A percentile compares a stretch with the other conserved stretches of the same genome.
phyloP scores from a whole-genome alignment of 257 asterid genomes.

The Solanum ahanhuiri region DNA sequence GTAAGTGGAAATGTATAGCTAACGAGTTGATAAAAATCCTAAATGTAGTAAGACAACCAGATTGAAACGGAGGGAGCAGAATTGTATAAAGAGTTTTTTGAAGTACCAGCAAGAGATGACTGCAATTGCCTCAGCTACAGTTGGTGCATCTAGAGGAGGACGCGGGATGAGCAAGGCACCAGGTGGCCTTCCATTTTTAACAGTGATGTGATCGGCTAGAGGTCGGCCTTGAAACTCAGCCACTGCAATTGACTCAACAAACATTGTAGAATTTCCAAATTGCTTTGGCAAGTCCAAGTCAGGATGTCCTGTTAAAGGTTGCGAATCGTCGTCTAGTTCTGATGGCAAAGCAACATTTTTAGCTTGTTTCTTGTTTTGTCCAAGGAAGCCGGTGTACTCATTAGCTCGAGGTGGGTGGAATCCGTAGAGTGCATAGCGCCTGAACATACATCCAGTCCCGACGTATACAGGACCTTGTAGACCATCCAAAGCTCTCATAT shows the following conservation, averaged over 20 bases:
- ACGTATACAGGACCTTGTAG: constrained; percentile 96
- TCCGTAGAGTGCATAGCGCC: constrained; percentile 80
- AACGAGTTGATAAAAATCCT: neutral
- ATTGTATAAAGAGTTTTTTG: neutral
- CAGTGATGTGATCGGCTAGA: constrained; percentile 74
- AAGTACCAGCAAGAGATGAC: constrained; percentile 90
- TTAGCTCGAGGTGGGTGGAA: constrained; percentile 80
- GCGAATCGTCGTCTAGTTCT: constrained; percentile 48
- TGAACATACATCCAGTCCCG: constrained; percentile 92
- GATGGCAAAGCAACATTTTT: constrained; percentile 13
- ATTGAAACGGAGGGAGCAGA: neutral
- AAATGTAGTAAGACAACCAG: neutral
- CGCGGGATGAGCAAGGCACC: constrained; percentile 77
- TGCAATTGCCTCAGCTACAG: constrained; percentile 95
- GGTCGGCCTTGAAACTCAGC: constrained; percentile 97
- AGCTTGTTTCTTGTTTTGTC: constrained; percentile 45
- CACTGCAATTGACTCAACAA: constrained; percentile 67
- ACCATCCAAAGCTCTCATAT: constrained; percentile 97
- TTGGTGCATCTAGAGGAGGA: constrained; percentile 82
- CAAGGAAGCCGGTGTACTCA: constrained; percentile 60
- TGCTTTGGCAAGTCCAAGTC: constrained; percentile 62
- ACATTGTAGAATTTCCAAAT: constrained; percentile 82
- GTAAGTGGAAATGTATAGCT: neutral
- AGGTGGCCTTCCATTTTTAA: constrained; percentile 87
- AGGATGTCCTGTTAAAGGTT: constrained; percentile 58